Evolutionary conservation across 1,139 yeast species (phyloP), one percentile per base, ranked within the genome.

Genomic region (Geotrichum reessii): DNA sequence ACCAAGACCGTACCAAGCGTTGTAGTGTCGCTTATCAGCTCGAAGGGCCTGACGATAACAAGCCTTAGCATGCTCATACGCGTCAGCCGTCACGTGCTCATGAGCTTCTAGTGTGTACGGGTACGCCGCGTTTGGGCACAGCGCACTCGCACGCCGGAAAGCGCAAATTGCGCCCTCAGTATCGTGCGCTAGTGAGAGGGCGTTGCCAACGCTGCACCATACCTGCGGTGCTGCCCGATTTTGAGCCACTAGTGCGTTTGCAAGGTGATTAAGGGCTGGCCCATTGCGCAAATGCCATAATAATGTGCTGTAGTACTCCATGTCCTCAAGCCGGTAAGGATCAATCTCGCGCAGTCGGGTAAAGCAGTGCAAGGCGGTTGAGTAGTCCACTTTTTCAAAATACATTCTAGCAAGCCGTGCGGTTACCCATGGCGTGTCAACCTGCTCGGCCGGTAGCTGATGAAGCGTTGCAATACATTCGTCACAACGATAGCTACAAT

Each of bases 61-160:
- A 61, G 86, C 90, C 63, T 87, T 80, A 0, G 99, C 98, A 73
- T 85, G 83, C 69, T 92, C 97, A 73, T 86, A 90, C 53, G 95
- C 92, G 73, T 93, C 99, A 67, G 84, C 89, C 4, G 93, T 82
- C 49, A 90, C 84, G 68, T 82, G 84, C 73, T 95, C 99, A 72
- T 95, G 99, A 0, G 97, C 99, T 74, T 88, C 91, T 59, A 95
- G 78, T 0, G 98, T 92, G 69, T 89, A 87, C 0, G 97, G 97
- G 70, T 93, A 93, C n/a, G 61, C 53, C 22, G 52, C 42, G n/a
- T 28, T 56, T n/a, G 84, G 83, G 67, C 87, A 85, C 21, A 87
- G 70, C 61, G 83, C 83, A 2, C 84, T 81, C 0, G 98, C 93
- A 62, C 91, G 83, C 63, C 83, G 83, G 73, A 95, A 91, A 69